Base-by-base conservation (phyloP, 1,139 yeast species). In the Trichomonascaceae sp. region DNA sequence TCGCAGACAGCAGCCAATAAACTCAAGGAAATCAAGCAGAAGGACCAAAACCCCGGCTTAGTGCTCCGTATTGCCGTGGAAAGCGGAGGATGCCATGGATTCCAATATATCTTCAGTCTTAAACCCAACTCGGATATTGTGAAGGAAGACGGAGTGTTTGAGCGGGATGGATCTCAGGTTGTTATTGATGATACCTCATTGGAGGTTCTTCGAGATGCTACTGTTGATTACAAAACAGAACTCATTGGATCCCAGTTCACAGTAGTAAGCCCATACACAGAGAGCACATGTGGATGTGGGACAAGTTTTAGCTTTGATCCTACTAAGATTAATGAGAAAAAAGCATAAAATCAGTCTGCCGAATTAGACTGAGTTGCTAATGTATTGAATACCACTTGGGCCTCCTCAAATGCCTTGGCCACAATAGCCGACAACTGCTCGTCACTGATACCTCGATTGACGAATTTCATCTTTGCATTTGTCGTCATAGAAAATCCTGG, bases 31-130 rank as follows among this genome's bases (percentile, higher is more conserved):
- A 81, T 91, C 15, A 79, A 83, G 15, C 63, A 69, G 19, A 77
- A 74, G 2, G 96, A 90, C 59, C 63, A 73, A 12, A 79, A 84
- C 54, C 80, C 83, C 0, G 73, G 82, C 49, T 65, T 84, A n/a
- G 87, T 87, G 0, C 73, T 93, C 45, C 75, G 85, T 51, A 81
- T 95, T 6, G 74, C 79, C n/a, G 98, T 95, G 5, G 98, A 91
- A 63, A 87, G 96, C 64, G 99, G 99, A 6, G 99, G 99, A 2
- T 95, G 99, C 69, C 99, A 93, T 69, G 99, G 99, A 30, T 95
- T 89, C 70, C 99, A 93, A 69, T 93, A 93, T 66, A 81, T 85
- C 59, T 74, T 93, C 63, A 79, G 82, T 56, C 75, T 91, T 51
- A 77, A 84, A 5, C 78, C 79, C 53, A 69, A 78, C 46, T 66